Evolutionary conservation across 2,329 filamentous ascomycete genomes (phyloP).

Genomic region (Aureobasidium sp.): DNA sequence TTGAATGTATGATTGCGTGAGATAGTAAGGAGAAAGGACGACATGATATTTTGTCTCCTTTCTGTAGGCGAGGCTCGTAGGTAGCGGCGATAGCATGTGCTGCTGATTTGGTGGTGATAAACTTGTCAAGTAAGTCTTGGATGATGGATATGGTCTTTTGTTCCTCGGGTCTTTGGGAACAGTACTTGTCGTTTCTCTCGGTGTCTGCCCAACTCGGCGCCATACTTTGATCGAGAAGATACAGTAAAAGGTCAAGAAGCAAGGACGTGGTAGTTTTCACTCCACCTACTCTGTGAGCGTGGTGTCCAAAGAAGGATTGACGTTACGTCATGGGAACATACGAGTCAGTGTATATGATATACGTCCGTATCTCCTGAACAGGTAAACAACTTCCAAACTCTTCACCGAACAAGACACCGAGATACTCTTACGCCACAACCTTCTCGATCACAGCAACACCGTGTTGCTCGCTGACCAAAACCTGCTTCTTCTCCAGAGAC

Average conservation of each 20-base stretch:
- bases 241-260: neutral
- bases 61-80: neutral
- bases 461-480: constrained; percentile 23
- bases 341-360: neutral
- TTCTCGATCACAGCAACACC: constrained; percentile 19
- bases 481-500: constrained; percentile 25
- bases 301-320: constrained; percentile 1
- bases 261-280: neutral
- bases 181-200: neutral
- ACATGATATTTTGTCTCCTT: neutral
- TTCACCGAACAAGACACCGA: neutral
- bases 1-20: neutral
- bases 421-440: neutral
- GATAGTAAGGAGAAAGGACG: neutral
- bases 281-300: neutral
- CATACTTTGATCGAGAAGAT: neutral
- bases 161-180: neutral
- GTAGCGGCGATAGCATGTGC: neutral
- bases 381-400: neutral
- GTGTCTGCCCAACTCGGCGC: neutral
- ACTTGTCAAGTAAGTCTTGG: neutral
- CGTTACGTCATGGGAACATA: neutral
- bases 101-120: neutral
- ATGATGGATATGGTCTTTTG: neutral
- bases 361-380: neutral